Conservation (phyloP, 345 rosid species). For the Brassica napus region DNA sequence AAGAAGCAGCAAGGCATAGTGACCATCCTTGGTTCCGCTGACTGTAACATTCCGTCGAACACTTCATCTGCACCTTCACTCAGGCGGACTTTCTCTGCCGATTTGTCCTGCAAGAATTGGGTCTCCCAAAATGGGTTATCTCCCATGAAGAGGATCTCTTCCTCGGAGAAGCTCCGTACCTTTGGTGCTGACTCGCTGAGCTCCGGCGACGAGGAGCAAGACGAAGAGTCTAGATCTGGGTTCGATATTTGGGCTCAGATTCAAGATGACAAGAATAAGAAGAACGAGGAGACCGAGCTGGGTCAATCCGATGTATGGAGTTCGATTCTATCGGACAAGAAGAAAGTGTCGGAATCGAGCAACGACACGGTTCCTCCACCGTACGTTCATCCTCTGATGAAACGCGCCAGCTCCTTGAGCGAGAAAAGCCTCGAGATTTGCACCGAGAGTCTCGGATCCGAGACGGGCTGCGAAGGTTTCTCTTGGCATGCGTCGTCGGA, state of each 20-base stretch:
- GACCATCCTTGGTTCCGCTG: slow-evolving; percentile 55
- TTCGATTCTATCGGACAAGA: slow-evolving; percentile 58
- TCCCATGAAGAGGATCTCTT: slow-evolving; percentile 58
- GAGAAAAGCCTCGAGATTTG: slow-evolving; percentile 82
- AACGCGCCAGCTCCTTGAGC: slow-evolving; percentile 59
- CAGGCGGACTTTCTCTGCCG: slow-evolving; percentile 77
- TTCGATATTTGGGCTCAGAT: slow-evolving; percentile 57
- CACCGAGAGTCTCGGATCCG: slow-evolving; percentile 99
- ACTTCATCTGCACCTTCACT: slow-evolving; percentile 53
- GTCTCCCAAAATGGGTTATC: slow-evolving; percentile 50
- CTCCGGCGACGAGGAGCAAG: slow-evolving; percentile 27
- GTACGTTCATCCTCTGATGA: slow-evolving; percentile 73
- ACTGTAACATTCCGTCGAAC: slow-evolving; percentile 32
- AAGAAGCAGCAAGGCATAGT: slow-evolving; percentile 72
- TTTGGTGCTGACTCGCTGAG: slow-evolving; percentile 40
- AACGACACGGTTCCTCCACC: slow-evolving; percentile 46
- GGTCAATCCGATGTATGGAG: slow-evolving; percentile 61
- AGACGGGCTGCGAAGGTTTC: slow-evolving; percentile 87
- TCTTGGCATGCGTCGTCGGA: slow-evolving; percentile 66
- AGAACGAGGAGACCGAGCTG: slow-evolving; percentile 25
- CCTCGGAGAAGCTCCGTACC: slow-evolving; percentile 50
- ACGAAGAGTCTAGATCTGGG: slow-evolving; percentile 30
- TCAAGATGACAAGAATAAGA: slow-evolving; percentile 43
- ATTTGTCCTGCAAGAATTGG: slow-evolving; percentile 83
- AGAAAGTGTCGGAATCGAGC: slow-evolving; percentile 43